Conservation (phyloP, 352 stramenopile species). For the Globisporangium nagaii region DNA sequence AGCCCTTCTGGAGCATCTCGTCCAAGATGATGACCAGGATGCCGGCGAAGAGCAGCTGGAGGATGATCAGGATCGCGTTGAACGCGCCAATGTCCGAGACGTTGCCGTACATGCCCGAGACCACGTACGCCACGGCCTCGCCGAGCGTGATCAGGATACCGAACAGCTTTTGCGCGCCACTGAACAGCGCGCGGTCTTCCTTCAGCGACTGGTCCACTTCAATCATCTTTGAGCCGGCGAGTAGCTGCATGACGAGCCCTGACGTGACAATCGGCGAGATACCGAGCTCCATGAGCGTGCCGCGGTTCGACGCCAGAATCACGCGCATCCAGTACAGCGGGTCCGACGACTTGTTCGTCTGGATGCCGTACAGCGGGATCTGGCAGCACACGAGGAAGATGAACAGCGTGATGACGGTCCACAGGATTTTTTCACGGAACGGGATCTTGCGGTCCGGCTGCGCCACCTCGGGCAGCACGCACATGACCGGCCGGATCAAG, state of each 20-base stretch:
- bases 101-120: slow-evolving; percentile 99
- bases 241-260: slow-evolving; percentile 98
- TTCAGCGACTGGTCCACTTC: slow-evolving; percentile 99
- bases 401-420: slow-evolving; percentile 99
- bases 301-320: slow-evolving; percentile 98
- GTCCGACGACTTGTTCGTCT: slow-evolving; percentile 98
- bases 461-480: slow-evolving; percentile 96
- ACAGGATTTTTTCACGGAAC: slow-evolving; percentile 99
- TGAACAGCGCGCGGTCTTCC: slow-evolving; percentile 98
- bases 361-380: slow-evolving; percentile 99
- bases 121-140: slow-evolving; percentile 98
- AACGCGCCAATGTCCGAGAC: slow-evolving; percentile 96
- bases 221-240: slow-evolving; percentile 98
- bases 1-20: slow-evolving; percentile 99
- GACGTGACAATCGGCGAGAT: slow-evolving; percentile 99
- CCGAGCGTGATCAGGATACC: slow-evolving; percentile 99
- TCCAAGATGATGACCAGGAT: slow-evolving; percentile 99
- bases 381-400: slow-evolving; percentile 99
- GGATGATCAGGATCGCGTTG: slow-evolving; percentile 99
- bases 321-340: slow-evolving; percentile 99
- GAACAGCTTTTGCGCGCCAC: slow-evolving; percentile 99
- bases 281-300: slow-evolving; percentile 98
- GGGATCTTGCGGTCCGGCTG: slow-evolving; percentile 96
- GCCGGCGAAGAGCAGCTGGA: slow-evolving; percentile 97
- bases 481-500: slow-evolving; percentile 98